Evolutionary conservation across 2,329 filamentous ascomycete species (phyloP), one percentile per base, ranked within the genome.

Genomic region (Colletotrichum sp.): DNA sequence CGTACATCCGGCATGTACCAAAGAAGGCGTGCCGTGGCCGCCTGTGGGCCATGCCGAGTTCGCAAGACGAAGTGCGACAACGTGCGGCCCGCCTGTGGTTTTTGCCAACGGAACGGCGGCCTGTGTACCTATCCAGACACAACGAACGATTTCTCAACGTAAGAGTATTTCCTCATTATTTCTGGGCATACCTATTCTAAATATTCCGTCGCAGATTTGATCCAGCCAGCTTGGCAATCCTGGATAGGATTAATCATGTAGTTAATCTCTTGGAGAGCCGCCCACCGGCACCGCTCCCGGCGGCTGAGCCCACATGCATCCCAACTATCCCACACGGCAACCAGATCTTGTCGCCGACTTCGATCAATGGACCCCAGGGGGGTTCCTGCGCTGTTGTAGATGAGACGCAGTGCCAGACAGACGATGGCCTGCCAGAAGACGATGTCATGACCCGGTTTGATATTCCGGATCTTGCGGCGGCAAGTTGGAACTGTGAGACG

Each of bases 1-100:
- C 71, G 71, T 30, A 71, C 71, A 16, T 70, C 71, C 16, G 71
- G 66, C 27, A 74, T 74, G 67, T 77, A 77, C 67, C 71, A 69
- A 13, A 77, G 84, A 15, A 85, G 84, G 73, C 79, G 83, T 25
- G 83, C 83, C 34, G 76, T 83, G 9, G 81, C 79, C 28, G 84
- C 84, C 6, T 85, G 84, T 36, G 80, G 84, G 70, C 81, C 83
- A 3, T 85, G 84, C 78, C 82, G 84, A 3, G 80, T 80, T 7
- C 77, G 84, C 12, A 83, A 84, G 75, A 85, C 83, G 27, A 85
- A 85, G 67, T 85, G 84, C 76, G 84, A 85, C 71, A 85, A 85
- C 70, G 79, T 80, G 9, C 81, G 82, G 55, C 84, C 84, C 4
- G 80, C 80, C 0, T 85, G 84, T 71, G 83, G 83, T 10, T 85